Percentiles rank a stretch among this genome's conserved stretches.
phyloP scores from a whole-genome alignment of 202 grass and related monocot genomes.

The Digitaria exilis region DNA sequence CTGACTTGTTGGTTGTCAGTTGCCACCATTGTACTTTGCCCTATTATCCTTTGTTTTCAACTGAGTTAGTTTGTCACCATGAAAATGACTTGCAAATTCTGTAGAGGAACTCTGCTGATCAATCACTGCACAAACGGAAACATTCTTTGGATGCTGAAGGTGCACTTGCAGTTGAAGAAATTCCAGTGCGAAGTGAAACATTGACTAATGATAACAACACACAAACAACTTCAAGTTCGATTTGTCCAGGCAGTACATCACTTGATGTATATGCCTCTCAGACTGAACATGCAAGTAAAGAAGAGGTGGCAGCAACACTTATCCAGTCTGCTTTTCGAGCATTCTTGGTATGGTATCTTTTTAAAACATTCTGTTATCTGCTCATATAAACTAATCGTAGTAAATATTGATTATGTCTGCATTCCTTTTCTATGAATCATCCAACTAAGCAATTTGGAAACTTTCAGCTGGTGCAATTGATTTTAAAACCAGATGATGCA shows the following conservation, averaged over 20 bases:
- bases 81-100: conserved; percentile 37
- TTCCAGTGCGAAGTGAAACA: conserved; percentile 49
- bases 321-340: conserved; percentile 92
- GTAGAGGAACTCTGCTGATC: conserved; percentile 49
- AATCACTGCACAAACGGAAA: conserved; percentile 50
- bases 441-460: conserved; percentile 24
- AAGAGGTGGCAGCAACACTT: conserved; percentile 73
- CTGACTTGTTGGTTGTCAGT: conserved; percentile 21
- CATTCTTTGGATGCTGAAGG: conserved; percentile 45
- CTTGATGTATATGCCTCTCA: conserved; percentile 47
- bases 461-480: too few relatives aligned
- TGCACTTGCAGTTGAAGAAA: conserved; percentile 38
- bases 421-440: conserved; percentile 16
- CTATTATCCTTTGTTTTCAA: conserved; percentile 23
- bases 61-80: not conserved
- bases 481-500: too few relatives aligned
- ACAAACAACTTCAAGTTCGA: conserved; percentile 45
- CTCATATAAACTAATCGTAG: not conserved
- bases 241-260: conserved; percentile 46
- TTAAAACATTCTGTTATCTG: not conserved
- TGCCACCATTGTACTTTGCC: conserved; percentile 2
- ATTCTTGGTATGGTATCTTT: conserved; percentile 78
- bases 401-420: conserved; percentile 1
- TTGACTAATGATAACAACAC: conserved; percentile 37
- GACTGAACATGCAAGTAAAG: conserved; percentile 42